A percentile compares a stretch with the other conserved stretches of the same genome.
Conservation (phyloP, 306 rosid species). For the Trifolium pratense region DNA sequence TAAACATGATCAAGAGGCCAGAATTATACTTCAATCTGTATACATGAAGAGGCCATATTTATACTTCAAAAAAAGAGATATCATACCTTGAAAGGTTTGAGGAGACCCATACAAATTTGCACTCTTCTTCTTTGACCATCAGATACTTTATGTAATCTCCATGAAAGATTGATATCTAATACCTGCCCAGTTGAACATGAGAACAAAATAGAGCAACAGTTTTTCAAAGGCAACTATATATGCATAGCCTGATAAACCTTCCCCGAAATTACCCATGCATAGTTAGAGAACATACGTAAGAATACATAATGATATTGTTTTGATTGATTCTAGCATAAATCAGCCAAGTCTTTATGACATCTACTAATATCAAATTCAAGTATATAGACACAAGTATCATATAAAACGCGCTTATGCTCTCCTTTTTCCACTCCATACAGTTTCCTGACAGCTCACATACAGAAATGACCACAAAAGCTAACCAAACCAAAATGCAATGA, state of each 20-base stretch:
- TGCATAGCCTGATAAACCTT: neutral
- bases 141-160: constrained; percentile 95
- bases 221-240: constrained; percentile 22
- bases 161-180: constrained; percentile 78
- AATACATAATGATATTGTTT: constrained; percentile 8
- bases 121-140: constrained; percentile 98
- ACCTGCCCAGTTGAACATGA: constrained; percentile 53
- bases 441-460: neutral
- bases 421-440: neutral
- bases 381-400: constrained; percentile 3
- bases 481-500: neutral
- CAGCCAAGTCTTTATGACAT: constrained; percentile 6
- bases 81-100: constrained; percentile 78
- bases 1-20: no score
- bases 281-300: constrained; percentile 28
- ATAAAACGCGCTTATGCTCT: neutral
- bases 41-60: no score
- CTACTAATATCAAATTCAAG: constrained; percentile 18
- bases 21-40: no score
- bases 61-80: neutral
- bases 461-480: neutral
- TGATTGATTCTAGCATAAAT: constrained; percentile 13
- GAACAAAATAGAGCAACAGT: constrained; percentile 22
- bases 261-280: constrained; percentile 16
- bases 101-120: constrained; percentile 96